Percentiles rank a stretch among this genome's conserved stretches.
Conservation (phyloP, 2,329 filamentous ascomycete species). For the Immersiporthe knoxdaviesiana region DNA sequence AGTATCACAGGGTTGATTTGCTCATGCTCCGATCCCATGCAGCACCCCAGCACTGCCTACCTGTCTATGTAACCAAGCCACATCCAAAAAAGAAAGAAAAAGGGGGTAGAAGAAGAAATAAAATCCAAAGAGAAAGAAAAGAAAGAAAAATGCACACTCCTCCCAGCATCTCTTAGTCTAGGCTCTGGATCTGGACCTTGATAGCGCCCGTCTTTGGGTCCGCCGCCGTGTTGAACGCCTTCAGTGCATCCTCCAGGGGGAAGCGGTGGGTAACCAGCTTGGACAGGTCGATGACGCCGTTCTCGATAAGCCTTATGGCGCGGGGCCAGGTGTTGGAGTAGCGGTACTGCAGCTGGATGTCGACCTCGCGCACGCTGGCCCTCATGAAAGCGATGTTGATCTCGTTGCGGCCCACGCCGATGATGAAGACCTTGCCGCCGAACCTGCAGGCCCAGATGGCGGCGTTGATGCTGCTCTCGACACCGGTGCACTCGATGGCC, state of each 20-base stretch:
- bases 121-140: neutral
- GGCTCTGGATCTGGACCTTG: constrained; percentile 90
- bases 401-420: constrained; percentile 93
- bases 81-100: neutral
- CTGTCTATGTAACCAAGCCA: neutral
- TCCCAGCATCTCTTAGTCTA: constrained; percentile 47
- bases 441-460: constrained; percentile 93
- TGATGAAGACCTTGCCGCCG: constrained; percentile 95
- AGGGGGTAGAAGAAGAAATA: neutral
- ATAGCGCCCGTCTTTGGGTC: constrained; percentile 93
- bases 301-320: constrained; percentile 85
- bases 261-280: constrained; percentile 89
- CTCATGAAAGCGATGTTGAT: constrained; percentile 97
- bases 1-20: neutral
- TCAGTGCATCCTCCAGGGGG: constrained; percentile 79
- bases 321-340: constrained; percentile 96
- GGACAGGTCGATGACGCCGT: constrained; percentile 78
- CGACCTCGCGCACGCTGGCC: constrained; percentile 86
- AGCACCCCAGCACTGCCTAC: neutral
- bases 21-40: neutral
- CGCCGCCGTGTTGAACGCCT: constrained; percentile 87
- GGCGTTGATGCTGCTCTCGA: constrained; percentile 83
- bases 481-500: constrained; percentile 90
- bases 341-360: constrained; percentile 95
- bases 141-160: too few species aligned